phyloP scores from a whole-genome alignment of 2,329 filamentous ascomycete species.

The Monilinia fructigena region DNA sequence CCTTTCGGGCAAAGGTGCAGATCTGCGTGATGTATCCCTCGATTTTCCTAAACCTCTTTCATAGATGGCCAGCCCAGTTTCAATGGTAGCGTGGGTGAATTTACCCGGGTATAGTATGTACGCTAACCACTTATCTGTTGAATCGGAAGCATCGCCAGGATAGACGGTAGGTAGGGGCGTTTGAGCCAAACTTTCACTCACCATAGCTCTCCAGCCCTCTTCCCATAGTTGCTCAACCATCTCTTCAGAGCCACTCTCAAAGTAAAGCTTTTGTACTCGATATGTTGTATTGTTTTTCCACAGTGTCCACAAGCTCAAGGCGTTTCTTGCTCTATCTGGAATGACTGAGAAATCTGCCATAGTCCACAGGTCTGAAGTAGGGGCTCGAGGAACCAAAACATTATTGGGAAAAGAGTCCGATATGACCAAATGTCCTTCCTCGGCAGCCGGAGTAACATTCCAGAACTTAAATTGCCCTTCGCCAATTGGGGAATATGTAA shows the following conservation, averaged over 20 bases:
- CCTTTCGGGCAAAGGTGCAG: slow-evolving; percentile 67
- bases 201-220: slow-evolving; percentile 68
- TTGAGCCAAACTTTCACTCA: slow-evolving; percentile 55
- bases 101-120: slow-evolving; percentile 80
- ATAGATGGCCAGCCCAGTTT: slow-evolving; percentile 81
- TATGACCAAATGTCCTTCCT: slow-evolving; percentile 59
- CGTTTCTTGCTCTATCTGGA: slow-evolving; percentile 48
- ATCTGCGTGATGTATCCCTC: slow-evolving; percentile 46
- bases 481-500: slow-evolving; percentile 85
- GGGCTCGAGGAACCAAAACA: slow-evolving; percentile 67
- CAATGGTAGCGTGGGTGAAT: slow-evolving; percentile 76
- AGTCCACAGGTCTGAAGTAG: slow-evolving; percentile 74
- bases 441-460: slow-evolving; percentile 61
- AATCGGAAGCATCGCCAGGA: slow-evolving; percentile 64
- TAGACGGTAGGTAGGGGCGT: slow-evolving; percentile 57
- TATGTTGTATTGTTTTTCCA: slow-evolving; percentile 86
- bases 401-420: slow-evolving; percentile 68
- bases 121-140: slow-evolving; percentile 81
- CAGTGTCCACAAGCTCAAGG: slow-evolving; percentile 68
- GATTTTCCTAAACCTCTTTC: slow-evolving; percentile 57
- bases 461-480: slow-evolving; percentile 94
- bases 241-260: slow-evolving; percentile 52
- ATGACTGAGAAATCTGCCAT: slow-evolving; percentile 72
- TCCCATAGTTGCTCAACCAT: slow-evolving; percentile 51
- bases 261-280: slow-evolving; percentile 69